Evolutionary conservation across 2,329 filamentous ascomycete species (phyloP).

Genomic region (Clathrospora elynae): DNA sequence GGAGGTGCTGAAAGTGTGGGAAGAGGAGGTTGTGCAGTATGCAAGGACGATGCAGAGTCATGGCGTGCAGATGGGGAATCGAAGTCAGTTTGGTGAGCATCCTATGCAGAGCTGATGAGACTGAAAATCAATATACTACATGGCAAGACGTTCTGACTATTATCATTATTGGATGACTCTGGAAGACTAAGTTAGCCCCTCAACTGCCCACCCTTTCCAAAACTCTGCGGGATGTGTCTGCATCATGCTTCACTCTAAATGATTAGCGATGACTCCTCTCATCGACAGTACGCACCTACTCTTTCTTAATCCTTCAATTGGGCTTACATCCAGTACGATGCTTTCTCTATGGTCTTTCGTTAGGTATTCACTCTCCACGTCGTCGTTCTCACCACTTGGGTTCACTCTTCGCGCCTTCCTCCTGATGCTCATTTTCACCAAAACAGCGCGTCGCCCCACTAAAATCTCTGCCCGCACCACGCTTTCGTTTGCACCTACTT

Average conservation of each 20-base stretch:
- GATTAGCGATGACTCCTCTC: no score
- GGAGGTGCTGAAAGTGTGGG: constrained; percentile 38
- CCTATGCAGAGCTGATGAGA: constrained; percentile 9
- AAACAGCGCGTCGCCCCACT: no score
- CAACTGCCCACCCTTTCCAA: no score
- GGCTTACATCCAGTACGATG: no score
- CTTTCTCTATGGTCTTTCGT: no score
- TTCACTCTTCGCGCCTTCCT: background rate
- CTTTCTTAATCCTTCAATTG: no score
- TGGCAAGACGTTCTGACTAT: background rate
- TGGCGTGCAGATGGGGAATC: constrained; percentile 21
- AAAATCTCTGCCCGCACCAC: background rate
- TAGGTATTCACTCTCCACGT: no score
- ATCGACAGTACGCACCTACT: no score
- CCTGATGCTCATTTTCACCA: background rate
- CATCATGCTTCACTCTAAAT: no score
- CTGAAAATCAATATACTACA: background rate
- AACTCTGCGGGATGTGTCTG: no score
- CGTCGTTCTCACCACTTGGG: background rate
- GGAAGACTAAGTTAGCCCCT: no score
- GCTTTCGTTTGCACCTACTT: no score
- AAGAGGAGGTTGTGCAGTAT: constrained; percentile 25
- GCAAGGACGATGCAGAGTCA: constrained; percentile 17
- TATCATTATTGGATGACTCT: background rate
- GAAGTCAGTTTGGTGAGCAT: constrained; percentile 21